phyloP scores from a whole-genome alignment of 1,139 yeast genomes.

The Geotrichum phurueaensis region DNA sequence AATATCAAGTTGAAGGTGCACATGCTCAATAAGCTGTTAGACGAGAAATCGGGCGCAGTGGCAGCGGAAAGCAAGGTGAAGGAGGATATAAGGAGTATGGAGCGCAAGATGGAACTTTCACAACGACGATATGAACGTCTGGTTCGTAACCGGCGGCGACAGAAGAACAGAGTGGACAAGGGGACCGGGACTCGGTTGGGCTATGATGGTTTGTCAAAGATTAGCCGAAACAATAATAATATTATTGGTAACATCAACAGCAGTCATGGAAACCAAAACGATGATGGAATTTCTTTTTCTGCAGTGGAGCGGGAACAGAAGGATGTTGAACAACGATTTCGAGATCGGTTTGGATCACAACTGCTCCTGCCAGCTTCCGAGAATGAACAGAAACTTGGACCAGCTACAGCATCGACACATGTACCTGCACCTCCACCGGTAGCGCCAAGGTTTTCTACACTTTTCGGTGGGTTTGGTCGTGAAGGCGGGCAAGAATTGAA shows the following conservation, averaged over 20 bases:
- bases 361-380: neutral
- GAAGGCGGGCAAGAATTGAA: neutral
- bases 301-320: constrained; percentile 15
- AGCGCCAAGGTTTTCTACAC: neutral
- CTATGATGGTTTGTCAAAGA: neutral
- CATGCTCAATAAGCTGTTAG: constrained; percentile 20
- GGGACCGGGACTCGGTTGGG: neutral
- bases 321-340: constrained; percentile 11
- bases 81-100: constrained; percentile 3
- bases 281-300: constrained; percentile 12
- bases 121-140: constrained; percentile 6
- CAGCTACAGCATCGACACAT: neutral
- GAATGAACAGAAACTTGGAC: neutral
- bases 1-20: constrained; percentile 21
- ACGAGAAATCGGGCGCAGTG: neutral
- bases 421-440: neutral
- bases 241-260: neutral
- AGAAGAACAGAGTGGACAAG: neutral
- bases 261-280: neutral
- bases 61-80: constrained; percentile 2
- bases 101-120: neutral
- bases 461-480: neutral
- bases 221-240: neutral
- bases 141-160: constrained; percentile 1
- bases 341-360: constrained; percentile 2